Percentiles rank a stretch among this genome's conserved stretches.
phyloP scores from a whole-genome alignment of 192 early-diverging fungal species.

The Backusella psychrophila region DNA sequence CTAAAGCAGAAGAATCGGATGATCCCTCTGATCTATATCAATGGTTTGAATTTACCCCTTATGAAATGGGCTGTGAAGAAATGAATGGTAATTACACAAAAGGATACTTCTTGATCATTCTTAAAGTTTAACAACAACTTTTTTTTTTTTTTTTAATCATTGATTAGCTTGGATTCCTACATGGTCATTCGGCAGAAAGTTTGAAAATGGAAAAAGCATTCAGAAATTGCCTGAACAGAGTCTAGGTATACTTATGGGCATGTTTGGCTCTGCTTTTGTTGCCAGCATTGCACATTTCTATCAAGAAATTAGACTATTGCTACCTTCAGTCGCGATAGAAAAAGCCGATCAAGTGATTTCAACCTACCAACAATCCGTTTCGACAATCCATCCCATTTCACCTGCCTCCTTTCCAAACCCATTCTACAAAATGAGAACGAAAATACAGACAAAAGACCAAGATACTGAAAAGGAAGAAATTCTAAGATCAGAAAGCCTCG shows the following conservation, averaged over 20 bases:
- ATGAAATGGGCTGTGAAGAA: conserved; percentile 77
- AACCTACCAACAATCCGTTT: conserved; percentile 49
- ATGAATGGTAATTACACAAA: conserved; percentile 42
- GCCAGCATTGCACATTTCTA: conserved; percentile 50
- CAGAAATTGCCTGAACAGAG: conserved; percentile 66
- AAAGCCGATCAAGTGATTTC: conserved; percentile 40
- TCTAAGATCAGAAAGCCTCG: conserved; percentile 28
- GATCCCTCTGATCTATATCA: conserved; percentile 52
- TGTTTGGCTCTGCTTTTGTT: conserved; percentile 48
- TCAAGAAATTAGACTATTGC: conserved; percentile 39
- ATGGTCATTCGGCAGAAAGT: conserved; percentile 73
- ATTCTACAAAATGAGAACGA: conserved; percentile 45
- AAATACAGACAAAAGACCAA: conserved; percentile 35
- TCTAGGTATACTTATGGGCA: conserved; percentile 64
- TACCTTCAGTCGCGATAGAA: conserved; percentile 35
- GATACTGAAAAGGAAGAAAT: conserved; percentile 15
- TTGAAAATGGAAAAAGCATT: conserved; percentile 55
- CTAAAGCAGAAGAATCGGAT: conserved; percentile 25
- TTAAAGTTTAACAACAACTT: background rate
- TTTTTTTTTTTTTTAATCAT: background rate
- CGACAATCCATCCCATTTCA: conserved; percentile 58
- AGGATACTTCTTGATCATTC: too few species aligned
- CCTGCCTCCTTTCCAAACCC: conserved; percentile 68
- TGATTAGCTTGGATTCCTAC: conserved; percentile 68
- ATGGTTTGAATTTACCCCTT: conserved; percentile 84